Evolutionary conservation across 371 early-diverging fungal species (phyloP).

Genomic region (Mortierella sp.): DNA sequence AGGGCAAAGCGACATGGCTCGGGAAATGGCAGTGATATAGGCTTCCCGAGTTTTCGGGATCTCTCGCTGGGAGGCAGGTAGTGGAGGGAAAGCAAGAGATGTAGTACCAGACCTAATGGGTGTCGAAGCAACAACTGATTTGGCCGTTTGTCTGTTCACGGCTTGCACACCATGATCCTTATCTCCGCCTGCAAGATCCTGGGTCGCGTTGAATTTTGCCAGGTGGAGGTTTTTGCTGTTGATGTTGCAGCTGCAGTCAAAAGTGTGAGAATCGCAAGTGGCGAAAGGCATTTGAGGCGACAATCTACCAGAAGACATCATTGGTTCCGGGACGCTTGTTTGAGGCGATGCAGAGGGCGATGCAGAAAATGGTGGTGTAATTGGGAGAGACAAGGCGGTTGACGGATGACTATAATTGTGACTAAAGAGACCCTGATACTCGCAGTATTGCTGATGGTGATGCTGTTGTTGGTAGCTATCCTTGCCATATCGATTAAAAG

Average conservation of each 20-base stretch:
- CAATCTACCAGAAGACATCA: too few species aligned
- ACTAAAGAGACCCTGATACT: not conserved
- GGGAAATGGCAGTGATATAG: slow-evolving; percentile 25
- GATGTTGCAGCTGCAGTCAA: too few species aligned
- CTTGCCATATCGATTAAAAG: not conserved
- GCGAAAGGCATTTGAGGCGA: too few species aligned
- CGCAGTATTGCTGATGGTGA: not conserved
- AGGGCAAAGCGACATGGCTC: slow-evolving; percentile 42
- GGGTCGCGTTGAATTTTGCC: too few species aligned
- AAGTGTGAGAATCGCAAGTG: too few species aligned
- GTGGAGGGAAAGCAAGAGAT: not conserved
- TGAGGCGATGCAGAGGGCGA: too few species aligned
- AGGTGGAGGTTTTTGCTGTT: too few species aligned
- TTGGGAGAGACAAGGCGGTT: too few species aligned
- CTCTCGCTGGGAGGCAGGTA: not conserved
- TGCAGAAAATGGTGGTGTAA: too few species aligned
- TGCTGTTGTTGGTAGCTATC: not conserved
- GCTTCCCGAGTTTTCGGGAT: slow-evolving; percentile 5
- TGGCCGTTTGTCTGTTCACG: not conserved
- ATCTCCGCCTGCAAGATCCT: too few species aligned
- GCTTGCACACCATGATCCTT: too few species aligned
- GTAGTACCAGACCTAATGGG: not conserved
- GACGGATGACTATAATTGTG: not conserved
- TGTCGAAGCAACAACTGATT: not conserved
- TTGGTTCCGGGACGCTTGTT: too few species aligned